Evolutionary conservation across 208 protist genomes (phyloP).

Genomic region (Wallacemonas sp.): DNA sequence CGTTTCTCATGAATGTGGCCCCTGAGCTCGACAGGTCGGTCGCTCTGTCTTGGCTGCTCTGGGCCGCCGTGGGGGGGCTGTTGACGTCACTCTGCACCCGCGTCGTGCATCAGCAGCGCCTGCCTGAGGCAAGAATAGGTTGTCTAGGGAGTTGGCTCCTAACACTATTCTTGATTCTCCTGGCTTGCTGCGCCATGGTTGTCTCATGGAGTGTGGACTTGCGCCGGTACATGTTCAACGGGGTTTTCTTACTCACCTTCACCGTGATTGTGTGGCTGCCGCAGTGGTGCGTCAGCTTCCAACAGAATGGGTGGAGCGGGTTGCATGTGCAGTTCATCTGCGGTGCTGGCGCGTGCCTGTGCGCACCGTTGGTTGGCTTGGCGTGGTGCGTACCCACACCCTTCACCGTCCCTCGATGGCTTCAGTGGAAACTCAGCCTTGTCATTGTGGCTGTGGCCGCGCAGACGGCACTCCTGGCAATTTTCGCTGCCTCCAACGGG

Average conservation of each 20-base stretch:
- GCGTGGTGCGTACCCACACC: background rate
- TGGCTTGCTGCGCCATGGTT: background rate
- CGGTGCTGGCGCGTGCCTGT: background rate
- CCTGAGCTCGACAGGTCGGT: too few relatives aligned
- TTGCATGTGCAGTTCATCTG: constrained; percentile 12
- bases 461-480: background rate
- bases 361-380: constrained; percentile 6
- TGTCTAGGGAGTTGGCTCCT: background rate
- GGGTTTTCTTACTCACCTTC: background rate
- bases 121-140: too few relatives aligned
- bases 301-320: constrained; percentile 10
- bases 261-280: constrained; percentile 14
- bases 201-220: too few relatives aligned
- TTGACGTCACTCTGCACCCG: too few relatives aligned
- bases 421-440: background rate
- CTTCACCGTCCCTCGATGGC: background rate
- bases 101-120: too few relatives aligned
- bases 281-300: constrained; percentile 11
- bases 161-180: background rate
- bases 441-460: background rate
- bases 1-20: too few relatives aligned
- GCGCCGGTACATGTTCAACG: background rate
- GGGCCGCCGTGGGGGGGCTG: too few relatives aligned
- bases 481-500: background rate
- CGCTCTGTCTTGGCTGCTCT: too few relatives aligned